Conservation (phyloP, 495 filamentous ascomycete genomes). For the Aspergillus bridgeri region DNA sequence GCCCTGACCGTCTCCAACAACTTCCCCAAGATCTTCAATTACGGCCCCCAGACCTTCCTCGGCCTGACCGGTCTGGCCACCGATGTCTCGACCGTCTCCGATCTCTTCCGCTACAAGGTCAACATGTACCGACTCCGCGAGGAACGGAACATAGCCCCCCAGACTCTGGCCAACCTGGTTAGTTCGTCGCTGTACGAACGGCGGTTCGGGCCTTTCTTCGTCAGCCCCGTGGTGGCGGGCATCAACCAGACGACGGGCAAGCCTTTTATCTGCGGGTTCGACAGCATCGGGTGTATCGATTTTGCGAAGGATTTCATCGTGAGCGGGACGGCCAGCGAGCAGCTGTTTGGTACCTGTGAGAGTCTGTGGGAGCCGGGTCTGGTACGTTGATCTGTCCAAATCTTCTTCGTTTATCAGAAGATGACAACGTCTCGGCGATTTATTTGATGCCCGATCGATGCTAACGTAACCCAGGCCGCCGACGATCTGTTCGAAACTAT, state of each 20-base stretch:
- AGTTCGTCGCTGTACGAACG: constrained; percentile 86
- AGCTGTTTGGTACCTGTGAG: constrained; percentile 98
- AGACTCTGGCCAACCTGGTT: constrained; percentile 95
- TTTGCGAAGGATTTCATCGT: constrained; percentile 99
- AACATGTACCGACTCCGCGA: constrained; percentile 99
- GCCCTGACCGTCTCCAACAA: constrained; percentile 97
- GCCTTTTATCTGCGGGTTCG: constrained; percentile 98
- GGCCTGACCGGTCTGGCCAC: constrained; percentile 95
- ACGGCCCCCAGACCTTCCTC: constrained; percentile 88
- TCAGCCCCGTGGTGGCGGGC: constrained; percentile 89
- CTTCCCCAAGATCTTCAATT: constrained; percentile 99
- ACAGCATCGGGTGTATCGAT: constrained; percentile 98
- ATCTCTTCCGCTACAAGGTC: constrained; percentile 98
- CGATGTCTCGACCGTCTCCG: constrained; percentile 89
- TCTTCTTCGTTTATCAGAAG: neutral
- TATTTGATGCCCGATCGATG: neutral
- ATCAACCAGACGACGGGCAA: constrained; percentile 86
- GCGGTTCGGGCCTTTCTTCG: constrained; percentile 94
- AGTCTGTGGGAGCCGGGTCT: constrained; percentile 96
- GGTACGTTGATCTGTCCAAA: constrained; percentile 49
- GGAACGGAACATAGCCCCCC: constrained; percentile 89
- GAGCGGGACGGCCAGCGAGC: constrained; percentile 89
- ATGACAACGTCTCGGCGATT: neutral
- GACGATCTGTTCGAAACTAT: constrained; percentile 98
- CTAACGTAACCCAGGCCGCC: constrained; percentile 53